Evolutionary conservation across 805 yeast genomes (phyloP).

Genomic region (Ascoidea tarda): DNA sequence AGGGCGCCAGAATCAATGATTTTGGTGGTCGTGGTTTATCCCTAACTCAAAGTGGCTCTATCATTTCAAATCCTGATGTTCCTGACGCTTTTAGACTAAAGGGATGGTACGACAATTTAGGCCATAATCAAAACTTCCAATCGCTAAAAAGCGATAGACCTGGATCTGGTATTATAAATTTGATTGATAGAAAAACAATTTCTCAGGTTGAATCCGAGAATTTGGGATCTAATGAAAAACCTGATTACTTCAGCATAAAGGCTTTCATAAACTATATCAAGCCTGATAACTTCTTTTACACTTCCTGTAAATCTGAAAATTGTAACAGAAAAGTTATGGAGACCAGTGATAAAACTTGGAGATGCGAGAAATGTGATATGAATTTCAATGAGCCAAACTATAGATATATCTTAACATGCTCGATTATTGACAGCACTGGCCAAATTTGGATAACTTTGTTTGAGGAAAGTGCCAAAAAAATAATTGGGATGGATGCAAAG

Average conservation of each 20-base stretch:
- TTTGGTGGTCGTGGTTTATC: slow-evolving; percentile 79
- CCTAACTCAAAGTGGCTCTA: slow-evolving; percentile 62
- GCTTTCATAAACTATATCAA: slow-evolving; percentile 62
- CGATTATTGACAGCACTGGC: slow-evolving; percentile 70
- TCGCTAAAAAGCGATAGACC: slow-evolving; percentile 40
- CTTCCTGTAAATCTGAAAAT: slow-evolving; percentile 67
- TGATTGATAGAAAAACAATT: slow-evolving; percentile 51
- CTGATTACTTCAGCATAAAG: slow-evolving; percentile 65
- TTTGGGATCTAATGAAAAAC: slow-evolving; percentile 60
- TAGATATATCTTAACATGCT: slow-evolving; percentile 66
- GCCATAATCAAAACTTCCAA: slow-evolving; percentile 46
- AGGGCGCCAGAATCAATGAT: slow-evolving; percentile 81
- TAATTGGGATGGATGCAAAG: slow-evolving; percentile 56
- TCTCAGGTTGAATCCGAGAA: slow-evolving; percentile 49
- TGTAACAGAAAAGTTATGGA: slow-evolving; percentile 81
- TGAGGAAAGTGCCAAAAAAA: slow-evolving; percentile 64
- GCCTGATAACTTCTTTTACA: slow-evolving; percentile 72
- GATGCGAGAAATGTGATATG: slow-evolving; percentile 84
- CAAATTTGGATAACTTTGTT: slow-evolving; percentile 80
- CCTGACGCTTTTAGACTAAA: slow-evolving; percentile 77
- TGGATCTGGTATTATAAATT: slow-evolving; percentile 21
- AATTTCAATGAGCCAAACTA: slow-evolving; percentile 55
- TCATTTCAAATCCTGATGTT: slow-evolving; percentile 74
- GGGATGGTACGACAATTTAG: slow-evolving; percentile 90
- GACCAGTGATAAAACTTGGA: slow-evolving; percentile 64